These are phyloP conservation scores for Clausena lansium DNA, from an alignment of 345 rosid genomes.

Conservation along the genomic window DNA sequence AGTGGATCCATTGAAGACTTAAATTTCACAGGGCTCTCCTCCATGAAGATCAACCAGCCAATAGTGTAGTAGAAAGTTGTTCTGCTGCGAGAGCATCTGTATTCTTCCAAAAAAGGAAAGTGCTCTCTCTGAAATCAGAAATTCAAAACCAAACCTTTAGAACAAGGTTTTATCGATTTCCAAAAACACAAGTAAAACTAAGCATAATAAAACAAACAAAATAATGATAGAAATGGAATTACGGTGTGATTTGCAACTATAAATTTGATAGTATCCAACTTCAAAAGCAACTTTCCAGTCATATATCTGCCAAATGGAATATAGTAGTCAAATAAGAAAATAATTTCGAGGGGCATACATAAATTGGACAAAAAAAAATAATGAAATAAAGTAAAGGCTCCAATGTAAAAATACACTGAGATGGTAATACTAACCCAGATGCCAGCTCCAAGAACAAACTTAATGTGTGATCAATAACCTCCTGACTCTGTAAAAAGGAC, in stretches of 20 bases:
- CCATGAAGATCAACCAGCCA: conserved; percentile 97
- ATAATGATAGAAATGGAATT: conserved; percentile 27
- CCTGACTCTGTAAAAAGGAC: conserved; percentile 66
- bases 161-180: background rate
- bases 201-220: conserved; percentile 15
- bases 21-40: conserved; percentile 94
- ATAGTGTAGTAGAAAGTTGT: conserved; percentile 93
- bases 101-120: conserved; percentile 89
- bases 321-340: conserved; percentile 10
- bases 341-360: background rate
- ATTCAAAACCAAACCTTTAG: conserved; percentile 7
- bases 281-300: conserved; percentile 97
- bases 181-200: conserved; percentile 13
- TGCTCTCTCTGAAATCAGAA: conserved; percentile 80
- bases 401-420: conserved; percentile 14
- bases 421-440: conserved; percentile 67
- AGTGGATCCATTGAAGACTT: conserved; percentile 98
- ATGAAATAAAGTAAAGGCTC: background rate
- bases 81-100: conserved; percentile 93
- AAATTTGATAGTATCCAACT: conserved; percentile 87
- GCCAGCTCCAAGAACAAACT: conserved; percentile 94
- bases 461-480: conserved; percentile 90
- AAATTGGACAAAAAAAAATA: conserved; percentile 10
- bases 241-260: conserved; percentile 96
- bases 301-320: conserved; percentile 61